Conservation (phyloP, 2,329 filamentous ascomycete species). For the Nigrospora sphaerica region DNA sequence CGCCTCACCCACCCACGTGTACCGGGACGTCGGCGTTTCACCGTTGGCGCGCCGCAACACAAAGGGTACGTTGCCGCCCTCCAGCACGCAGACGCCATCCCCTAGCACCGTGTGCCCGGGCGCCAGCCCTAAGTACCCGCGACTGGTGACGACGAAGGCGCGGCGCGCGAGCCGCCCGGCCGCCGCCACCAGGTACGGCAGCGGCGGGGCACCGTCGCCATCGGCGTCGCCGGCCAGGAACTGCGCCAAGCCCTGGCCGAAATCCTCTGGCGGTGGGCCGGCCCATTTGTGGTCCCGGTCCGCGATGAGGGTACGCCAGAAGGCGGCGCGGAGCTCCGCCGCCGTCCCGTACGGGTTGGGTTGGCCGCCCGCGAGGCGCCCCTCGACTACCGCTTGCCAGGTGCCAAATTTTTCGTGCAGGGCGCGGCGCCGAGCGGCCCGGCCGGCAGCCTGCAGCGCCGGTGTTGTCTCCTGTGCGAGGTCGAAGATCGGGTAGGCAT, state of each 20-base stretch:
- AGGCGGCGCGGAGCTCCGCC: background rate
- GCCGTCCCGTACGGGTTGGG: background rate
- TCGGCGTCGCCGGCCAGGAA: background rate
- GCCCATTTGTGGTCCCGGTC: background rate
- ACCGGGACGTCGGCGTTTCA: no score
- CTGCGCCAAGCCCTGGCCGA: background rate
- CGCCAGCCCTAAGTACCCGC: background rate
- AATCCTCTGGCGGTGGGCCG: background rate
- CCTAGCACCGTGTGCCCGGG: background rate
- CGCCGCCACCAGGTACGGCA: background rate
- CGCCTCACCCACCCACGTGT: background rate
- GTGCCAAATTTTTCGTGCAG: background rate
- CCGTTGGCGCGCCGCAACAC: background rate
- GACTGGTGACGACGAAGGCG: background rate
- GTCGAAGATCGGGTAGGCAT: background rate
- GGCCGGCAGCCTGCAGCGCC: background rate
- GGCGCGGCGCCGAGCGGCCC: background rate
- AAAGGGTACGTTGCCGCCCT: background rate
- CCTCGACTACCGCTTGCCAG: background rate
- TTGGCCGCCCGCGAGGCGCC: background rate
- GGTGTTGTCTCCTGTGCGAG: background rate
- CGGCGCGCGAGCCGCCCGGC: background rate
- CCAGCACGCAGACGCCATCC: background rate
- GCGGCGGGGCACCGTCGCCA: background rate
- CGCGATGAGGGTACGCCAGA: background rate